These are phyloP conservation scores for Pyrenula aspistea DNA, from an alignment of 495 filamentous ascomycete genomes.

Conservation along the genomic window DNA sequence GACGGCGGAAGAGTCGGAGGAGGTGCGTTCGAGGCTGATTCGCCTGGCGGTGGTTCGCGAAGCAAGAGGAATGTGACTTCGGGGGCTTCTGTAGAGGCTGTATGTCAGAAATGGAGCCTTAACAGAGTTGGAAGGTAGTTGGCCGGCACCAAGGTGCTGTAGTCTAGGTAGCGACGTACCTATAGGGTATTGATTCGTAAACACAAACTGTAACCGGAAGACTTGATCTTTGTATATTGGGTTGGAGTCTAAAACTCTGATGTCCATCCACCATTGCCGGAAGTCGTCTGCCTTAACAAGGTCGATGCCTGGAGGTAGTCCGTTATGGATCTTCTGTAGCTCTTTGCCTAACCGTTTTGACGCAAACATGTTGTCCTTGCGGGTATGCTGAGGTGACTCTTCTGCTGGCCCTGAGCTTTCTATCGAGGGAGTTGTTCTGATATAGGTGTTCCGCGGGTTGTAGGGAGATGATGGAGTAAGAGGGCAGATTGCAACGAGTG, in stretches of 20 bases:
- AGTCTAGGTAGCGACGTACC: conserved; percentile 34
- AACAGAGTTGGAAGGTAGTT: no score
- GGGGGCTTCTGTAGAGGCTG: conserved; percentile 51
- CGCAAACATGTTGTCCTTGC: conserved; percentile 30
- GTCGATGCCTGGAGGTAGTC: conserved; percentile 53
- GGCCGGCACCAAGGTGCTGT: neutral
- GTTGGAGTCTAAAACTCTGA: conserved; percentile 80
- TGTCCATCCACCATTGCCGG: conserved; percentile 88
- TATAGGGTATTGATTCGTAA: conserved; percentile 77
- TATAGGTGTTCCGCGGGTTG: no score
- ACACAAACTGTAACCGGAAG: conserved; percentile 80
- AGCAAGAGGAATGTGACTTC: conserved; percentile 63
- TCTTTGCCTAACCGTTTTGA: conserved; percentile 37
- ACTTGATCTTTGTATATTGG: conserved; percentile 73
- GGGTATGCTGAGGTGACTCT: no score
- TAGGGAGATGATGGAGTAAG: no score
- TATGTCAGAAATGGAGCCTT: no score
- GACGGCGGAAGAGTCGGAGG: neutral
- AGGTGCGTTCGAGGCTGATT: neutral
- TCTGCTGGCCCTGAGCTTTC: no score
- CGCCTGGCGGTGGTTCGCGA: conserved; percentile 17
- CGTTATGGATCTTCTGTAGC: conserved; percentile 25
- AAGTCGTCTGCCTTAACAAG: conserved; percentile 72
- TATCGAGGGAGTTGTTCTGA: no score
- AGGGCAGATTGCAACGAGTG: no score